Evolutionary conservation across 1,284 basidiomycete genomes (phyloP), one percentile per base, ranked within the genome.

Genomic region (Fistulina hepatica): DNA sequence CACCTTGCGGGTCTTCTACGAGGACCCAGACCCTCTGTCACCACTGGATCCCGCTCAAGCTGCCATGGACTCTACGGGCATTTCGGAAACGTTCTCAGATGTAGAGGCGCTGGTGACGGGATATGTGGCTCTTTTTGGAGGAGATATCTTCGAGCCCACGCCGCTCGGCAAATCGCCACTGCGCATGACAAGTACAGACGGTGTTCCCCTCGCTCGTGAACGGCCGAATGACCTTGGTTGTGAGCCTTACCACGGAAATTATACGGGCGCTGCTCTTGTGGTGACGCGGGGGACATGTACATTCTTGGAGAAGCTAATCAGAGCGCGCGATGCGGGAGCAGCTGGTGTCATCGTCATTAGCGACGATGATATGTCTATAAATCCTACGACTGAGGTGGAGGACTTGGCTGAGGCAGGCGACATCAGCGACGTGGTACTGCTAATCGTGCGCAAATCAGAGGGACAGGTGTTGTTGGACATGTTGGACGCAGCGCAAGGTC

Each of bases 241-340:
- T 49, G 34, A 42, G 4, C 63, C 71, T 6, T 85, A 76, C 54
- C 47, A 57, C 2, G 55, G 64, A 24, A 36, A 52, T 4, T 71
- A 73, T 44, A 53, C 58, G 5, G 67, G 69, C 36, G 65, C 66
- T 21, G 67, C 75, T 2, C 50, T 84, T 20, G 53, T 85, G 6
- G 63, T 77, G 5, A 58, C 61, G 37, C 69, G 88, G 33, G 89
- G 89, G 12, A 70, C 67, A 10, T 94, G 89, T 55, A 80, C 83
- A 3, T 93, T 93, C 59, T 53, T 86, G 13, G 72, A 85, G 50
- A 94, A 93, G 60, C 64, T 90, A 9, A 36, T 73, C 12, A 48
- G 65, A 36, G 88, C 85, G 4, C 66, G 68, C 26, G 56, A 61
- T 11, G 79, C 76, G 1, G 79, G 75, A 6, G 86, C 85, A 7